Conservation (phyloP, 176 grass and related monocot genomes). For the Triticum monococcum region DNA sequence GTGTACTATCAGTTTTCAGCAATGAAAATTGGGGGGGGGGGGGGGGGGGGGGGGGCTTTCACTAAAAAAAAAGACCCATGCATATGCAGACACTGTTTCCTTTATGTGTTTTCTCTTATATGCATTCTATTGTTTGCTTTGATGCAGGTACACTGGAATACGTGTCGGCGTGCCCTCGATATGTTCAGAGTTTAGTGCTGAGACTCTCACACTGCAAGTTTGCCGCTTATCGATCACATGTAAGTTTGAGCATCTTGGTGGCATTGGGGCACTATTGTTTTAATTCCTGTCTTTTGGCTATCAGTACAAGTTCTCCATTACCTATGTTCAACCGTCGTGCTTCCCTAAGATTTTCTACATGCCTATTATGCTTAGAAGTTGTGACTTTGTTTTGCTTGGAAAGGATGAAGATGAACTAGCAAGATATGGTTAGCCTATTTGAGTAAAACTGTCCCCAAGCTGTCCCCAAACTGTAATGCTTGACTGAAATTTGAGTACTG, state of each 20-base stretch:
- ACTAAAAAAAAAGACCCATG: not conserved
- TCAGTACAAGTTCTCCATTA: not conserved
- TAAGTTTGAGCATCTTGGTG: not conserved
- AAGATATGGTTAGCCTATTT: constrained; percentile 48
- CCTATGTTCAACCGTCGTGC: not conserved
- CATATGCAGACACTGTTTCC: not conserved
- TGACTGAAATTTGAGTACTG: too few relatives aligned
- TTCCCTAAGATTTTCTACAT: constrained; percentile 37
- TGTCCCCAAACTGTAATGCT: too few relatives aligned
- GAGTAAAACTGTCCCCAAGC: too few relatives aligned
- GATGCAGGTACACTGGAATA: not conserved
- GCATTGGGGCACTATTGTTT: not conserved
- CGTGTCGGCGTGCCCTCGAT: not conserved
- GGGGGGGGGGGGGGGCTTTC: too few relatives aligned
- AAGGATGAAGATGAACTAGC: constrained; percentile 83
- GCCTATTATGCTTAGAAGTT: constrained; percentile 85
- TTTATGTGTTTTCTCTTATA: not conserved
- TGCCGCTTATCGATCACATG: not conserved
- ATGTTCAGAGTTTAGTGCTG: not conserved
- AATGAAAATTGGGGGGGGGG: not conserved
- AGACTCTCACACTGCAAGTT: not conserved
- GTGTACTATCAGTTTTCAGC: not conserved
- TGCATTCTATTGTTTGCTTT: not conserved
- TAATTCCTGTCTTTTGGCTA: not conserved
- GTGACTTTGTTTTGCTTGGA: constrained; percentile 54